Conservation (phyloP, 2,329 filamentous ascomycete genomes). For the Arthroderma uncinatum region DNA sequence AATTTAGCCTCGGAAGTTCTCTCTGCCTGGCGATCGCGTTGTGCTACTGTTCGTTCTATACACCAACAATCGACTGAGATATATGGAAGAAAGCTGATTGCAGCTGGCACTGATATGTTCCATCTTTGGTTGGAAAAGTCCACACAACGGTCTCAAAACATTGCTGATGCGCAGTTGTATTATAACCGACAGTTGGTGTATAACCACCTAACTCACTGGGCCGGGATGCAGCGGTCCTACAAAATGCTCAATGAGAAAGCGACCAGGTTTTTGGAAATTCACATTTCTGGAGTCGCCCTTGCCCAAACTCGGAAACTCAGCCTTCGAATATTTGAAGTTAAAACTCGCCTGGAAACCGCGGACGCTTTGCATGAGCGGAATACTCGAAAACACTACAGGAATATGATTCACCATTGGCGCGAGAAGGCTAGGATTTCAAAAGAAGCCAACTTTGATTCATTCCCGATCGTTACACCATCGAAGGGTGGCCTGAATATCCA, state of each 20-base stretch:
- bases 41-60: slow-evolving; percentile 25
- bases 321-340: slow-evolving; percentile 46
- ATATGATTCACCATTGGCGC: slow-evolving; percentile 46
- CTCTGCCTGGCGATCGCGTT: slow-evolving; percentile 28
- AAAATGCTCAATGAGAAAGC: slow-evolving; percentile 36
- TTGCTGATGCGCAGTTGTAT: slow-evolving; percentile 29
- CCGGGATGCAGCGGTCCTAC: slow-evolving; percentile 24
- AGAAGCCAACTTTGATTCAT: slow-evolving; percentile 22
- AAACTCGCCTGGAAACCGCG: slow-evolving; percentile 41
- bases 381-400: slow-evolving; percentile 44
- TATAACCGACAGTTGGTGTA: slow-evolving; percentile 31
- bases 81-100: slow-evolving; percentile 26
- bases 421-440: slow-evolving; percentile 31
- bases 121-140: slow-evolving; percentile 35
- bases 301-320: slow-evolving; percentile 45
- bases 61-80: slow-evolving; percentile 31
- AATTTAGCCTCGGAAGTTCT: slow-evolving; percentile 40
- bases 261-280: slow-evolving; percentile 35
- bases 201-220: slow-evolving; percentile 29
- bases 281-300: slow-evolving; percentile 37
- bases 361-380: slow-evolving; percentile 43
- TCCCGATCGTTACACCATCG: slow-evolving; percentile 7
- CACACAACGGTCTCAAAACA: slow-evolving; percentile 25
- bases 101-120: slow-evolving; percentile 28
- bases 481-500: slow-evolving; percentile 3